Evolutionary conservation across 805 yeast genomes (phyloP), one percentile per base, ranked within the genome.

Genomic region (Starmerella roubikii): DNA sequence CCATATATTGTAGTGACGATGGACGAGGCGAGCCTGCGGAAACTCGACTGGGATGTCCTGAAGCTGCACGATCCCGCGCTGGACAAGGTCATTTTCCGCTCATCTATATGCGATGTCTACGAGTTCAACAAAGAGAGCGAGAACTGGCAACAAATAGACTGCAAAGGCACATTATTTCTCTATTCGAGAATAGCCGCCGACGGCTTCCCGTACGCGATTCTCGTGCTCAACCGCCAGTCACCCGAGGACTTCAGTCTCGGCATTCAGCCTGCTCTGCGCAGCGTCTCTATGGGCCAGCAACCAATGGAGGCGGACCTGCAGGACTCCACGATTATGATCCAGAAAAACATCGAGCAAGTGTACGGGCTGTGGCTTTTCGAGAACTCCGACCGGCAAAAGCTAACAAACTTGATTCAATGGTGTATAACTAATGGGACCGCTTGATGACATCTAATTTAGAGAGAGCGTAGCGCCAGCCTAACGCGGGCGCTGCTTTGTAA

Each of bases 71-170:
- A 63, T 44, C 58, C 61, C 4, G 36, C 46, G 13, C 39, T 59
- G n/a, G 56, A 56, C 21, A 54, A 58, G 38, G 48, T 63, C 17
- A 50, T 59, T 22, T 54, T 52, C 45, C 52, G 58, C n/a, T 59
- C 66, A 6, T 47, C 65, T 2, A 60, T 62, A 23, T 62, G 67
- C 44, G 61, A 59, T 21, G 60, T 62, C 9, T 63, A 63, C 50
- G 49, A 57, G 45, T 64, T 56, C 46, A 53, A 58, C 34, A 34
- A 53, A 13, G 54, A 44, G 10, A 32, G 44, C 3, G 55, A 53
- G 16, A 55, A 53, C 40, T 62, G 67, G 67, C 61, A 58, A 29
- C 62, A 60, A 47, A 43, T 52, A 21, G 46, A 59, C 37, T 55
- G 54, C 39, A 62, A 60, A 42, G 67, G 67, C 12, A 52, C 64